phyloP scores from a whole-genome alignment of 2,329 filamentous ascomycete species.

The Stachybotrys elegans region DNA sequence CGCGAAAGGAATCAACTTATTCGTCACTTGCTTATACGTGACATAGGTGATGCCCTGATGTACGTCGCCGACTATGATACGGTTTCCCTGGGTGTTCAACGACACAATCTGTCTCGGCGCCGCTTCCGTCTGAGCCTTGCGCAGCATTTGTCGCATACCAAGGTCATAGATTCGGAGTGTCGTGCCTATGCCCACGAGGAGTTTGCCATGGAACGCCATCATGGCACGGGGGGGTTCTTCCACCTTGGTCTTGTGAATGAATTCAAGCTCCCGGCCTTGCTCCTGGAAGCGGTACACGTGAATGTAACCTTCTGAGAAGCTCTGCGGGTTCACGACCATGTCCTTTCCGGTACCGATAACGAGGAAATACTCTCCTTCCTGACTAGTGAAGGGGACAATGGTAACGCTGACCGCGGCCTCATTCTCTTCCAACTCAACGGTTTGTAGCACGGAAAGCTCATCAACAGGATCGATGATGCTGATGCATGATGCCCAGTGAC shows the following conservation, averaged over 20 bases:
- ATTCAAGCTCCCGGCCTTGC: slow-evolving; percentile 81
- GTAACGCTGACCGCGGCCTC: slow-evolving; percentile 86
- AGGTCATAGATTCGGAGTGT: slow-evolving; percentile 86
- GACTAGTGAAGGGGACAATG: slow-evolving; percentile 79
- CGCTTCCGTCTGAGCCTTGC: slow-evolving; percentile 81
- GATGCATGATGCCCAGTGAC: slow-evolving; percentile 95
- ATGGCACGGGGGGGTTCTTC: slow-evolving; percentile 88
- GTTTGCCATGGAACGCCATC: slow-evolving; percentile 83
- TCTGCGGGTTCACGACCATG: slow-evolving; percentile 71
- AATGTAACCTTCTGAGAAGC: slow-evolving; percentile 75
- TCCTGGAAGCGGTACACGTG: slow-evolving; percentile 89
- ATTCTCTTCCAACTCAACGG: slow-evolving; percentile 79
- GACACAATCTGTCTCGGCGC: slow-evolving; percentile 80
- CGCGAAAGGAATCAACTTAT: slow-evolving; percentile 86
- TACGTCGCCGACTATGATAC: slow-evolving; percentile 88
- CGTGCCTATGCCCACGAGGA: slow-evolving; percentile 80
- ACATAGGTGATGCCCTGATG: slow-evolving; percentile 89
- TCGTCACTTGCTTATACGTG: slow-evolving; percentile 88
- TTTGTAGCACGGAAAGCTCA: slow-evolving; percentile 66
- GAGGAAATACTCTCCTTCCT: slow-evolving; percentile 86
- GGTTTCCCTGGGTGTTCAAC: slow-evolving; percentile 82
- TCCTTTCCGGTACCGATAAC: slow-evolving; percentile 93
- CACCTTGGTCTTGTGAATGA: slow-evolving; percentile 93
- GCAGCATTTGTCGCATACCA: slow-evolving; percentile 84
- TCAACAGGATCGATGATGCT: slow-evolving; percentile 82